These are phyloP conservation scores for Puccinia triticina DNA, from an alignment of 1,284 basidiomycete genomes.

Conservation along the genomic window DNA sequence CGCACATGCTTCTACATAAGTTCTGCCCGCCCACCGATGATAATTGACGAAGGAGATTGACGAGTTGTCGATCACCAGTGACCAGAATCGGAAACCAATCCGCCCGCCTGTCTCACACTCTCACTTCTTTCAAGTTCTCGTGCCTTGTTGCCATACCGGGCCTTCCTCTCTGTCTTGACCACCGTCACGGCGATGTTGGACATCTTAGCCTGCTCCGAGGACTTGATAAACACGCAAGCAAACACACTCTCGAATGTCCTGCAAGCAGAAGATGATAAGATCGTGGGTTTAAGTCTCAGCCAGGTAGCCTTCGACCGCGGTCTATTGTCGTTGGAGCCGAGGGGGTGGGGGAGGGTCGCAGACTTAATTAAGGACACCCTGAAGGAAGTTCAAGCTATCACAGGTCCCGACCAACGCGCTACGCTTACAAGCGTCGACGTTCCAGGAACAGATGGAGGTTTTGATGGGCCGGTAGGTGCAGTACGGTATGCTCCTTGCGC, in stretches of 20 bases:
- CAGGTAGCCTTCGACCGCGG: no score
- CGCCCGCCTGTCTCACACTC: no score
- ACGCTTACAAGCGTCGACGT: slow-evolving; percentile 84
- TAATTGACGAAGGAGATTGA: slow-evolving; percentile 93
- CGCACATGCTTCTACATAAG: slow-evolving; percentile 77
- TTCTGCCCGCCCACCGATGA: slow-evolving; percentile 91
- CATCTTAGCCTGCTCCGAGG: slow-evolving; percentile 67
- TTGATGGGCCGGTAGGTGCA: slow-evolving; percentile 77
- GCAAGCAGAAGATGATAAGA: slow-evolving; percentile 89
- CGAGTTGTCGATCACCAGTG: slow-evolving; percentile 75
- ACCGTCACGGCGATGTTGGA: slow-evolving; percentile 75
- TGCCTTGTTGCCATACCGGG: slow-evolving; percentile 92
- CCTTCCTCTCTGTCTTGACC: slow-evolving; percentile 87
- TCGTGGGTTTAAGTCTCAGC: slow-evolving; percentile 69
- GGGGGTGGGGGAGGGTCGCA: neutral
- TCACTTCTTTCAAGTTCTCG: neutral
- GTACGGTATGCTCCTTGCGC: slow-evolving; percentile 73
- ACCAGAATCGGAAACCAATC: no score
- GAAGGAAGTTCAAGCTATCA: slow-evolving; percentile 74
- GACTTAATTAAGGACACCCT: slow-evolving; percentile 71
- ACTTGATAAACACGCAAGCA: slow-evolving; percentile 81
- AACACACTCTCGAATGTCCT: slow-evolving; percentile 78
- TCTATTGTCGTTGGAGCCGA: no score
- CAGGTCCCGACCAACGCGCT: slow-evolving; percentile 69
- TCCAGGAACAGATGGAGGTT: slow-evolving; percentile 87